These are phyloP conservation scores for Rhododendron simsii DNA, from an alignment of 148 eudicot species.

Conservation along the genomic window DNA sequence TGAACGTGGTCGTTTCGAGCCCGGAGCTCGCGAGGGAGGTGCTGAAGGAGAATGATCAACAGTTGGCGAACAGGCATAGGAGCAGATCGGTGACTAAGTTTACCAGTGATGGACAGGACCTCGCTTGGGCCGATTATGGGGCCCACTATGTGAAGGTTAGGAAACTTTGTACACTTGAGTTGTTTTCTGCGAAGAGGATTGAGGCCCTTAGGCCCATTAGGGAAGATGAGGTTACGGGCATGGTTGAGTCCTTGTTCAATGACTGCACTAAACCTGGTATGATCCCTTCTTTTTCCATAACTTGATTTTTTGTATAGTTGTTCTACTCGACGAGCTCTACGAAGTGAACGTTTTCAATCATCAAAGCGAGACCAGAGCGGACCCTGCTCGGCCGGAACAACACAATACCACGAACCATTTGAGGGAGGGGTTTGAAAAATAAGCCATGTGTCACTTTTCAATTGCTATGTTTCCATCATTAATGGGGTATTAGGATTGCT, in stretches of 20 bases:
- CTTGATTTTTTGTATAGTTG: too few relatives aligned
- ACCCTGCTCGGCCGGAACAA: too few relatives aligned
- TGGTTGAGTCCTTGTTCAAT: slow-evolving; percentile 62
- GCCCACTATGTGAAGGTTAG: slow-evolving; percentile 88
- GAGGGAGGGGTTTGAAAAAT: too few relatives aligned
- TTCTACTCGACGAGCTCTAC: too few relatives aligned
- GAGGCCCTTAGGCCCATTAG: slow-evolving; percentile 71
- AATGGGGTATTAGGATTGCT: too few relatives aligned
- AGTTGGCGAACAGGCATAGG: slow-evolving; percentile 60
- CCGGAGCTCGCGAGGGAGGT: slow-evolving; percentile 65
- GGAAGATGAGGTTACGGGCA: slow-evolving; percentile 88
- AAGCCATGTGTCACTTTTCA: too few relatives aligned
- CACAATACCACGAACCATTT: too few relatives aligned
- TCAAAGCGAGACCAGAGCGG: too few relatives aligned
- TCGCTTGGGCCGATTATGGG: slow-evolving; percentile 88
- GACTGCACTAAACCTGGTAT: slow-evolving; percentile 54
- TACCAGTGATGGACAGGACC: slow-evolving; percentile 61
- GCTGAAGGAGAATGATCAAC: slow-evolving; percentile 69
- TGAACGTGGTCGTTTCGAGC: slow-evolving; percentile 59
- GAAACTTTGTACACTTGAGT: slow-evolving; percentile 64
- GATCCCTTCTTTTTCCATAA: not conserved
- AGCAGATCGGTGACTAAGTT: slow-evolving; percentile 44
- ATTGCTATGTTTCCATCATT: too few relatives aligned
- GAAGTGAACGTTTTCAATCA: too few relatives aligned
- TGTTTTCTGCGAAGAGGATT: slow-evolving; percentile 65